Evolutionary conservation across 1,139 yeast genomes (phyloP).

Genomic region (Scheffersomyces stambukii): DNA sequence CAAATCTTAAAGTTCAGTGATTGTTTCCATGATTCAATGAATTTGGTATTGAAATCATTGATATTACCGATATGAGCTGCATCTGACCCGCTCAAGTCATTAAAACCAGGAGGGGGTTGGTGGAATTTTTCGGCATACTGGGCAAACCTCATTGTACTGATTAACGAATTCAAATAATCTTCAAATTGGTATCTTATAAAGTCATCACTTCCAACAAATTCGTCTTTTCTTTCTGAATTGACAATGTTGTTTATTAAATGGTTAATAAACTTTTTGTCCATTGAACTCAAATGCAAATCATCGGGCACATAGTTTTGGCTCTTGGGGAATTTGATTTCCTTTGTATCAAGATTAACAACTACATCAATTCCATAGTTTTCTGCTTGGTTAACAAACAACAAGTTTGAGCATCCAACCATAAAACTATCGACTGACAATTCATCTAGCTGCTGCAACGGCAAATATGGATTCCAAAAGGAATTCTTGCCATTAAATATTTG

Average conservation of each 20-base stretch:
- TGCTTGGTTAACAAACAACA: slow-evolving; percentile 69
- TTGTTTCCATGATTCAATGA: slow-evolving; percentile 59
- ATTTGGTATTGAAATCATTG: slow-evolving; percentile 46
- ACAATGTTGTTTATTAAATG: slow-evolving; percentile 20
- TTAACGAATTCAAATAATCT: slow-evolving; percentile 74
- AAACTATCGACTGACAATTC: slow-evolving; percentile 64
- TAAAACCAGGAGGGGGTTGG: slow-evolving; percentile 44
- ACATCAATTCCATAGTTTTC: slow-evolving; percentile 47
- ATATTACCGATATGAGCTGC: slow-evolving; percentile 31
- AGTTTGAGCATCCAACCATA: slow-evolving; percentile 85
- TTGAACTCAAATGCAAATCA: slow-evolving; percentile 49
- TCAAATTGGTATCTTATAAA: slow-evolving; percentile 85
- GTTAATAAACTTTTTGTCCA: slow-evolving; percentile 75
- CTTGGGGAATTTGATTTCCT: slow-evolving; percentile 39
- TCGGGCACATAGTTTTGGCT: slow-evolving; percentile 30
- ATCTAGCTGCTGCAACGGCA: slow-evolving; percentile 85
- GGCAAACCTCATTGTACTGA: slow-evolving; percentile 69
- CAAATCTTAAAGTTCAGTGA: slow-evolving; percentile 72
- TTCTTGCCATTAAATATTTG: slow-evolving; percentile 79
- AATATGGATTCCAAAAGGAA: slow-evolving; percentile 86
- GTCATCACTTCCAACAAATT: slow-evolving; percentile 75
- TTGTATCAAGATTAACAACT: slow-evolving; percentile 34
- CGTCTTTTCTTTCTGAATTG: slow-evolving; percentile 12
- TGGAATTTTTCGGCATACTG: slow-evolving; percentile 48
- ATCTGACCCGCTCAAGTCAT: slow-evolving; percentile 14